Evolutionary conservation across 805 yeast species (phyloP), one percentile per base, ranked within the genome.

Genomic region (Nakazawaea pomicola): DNA sequence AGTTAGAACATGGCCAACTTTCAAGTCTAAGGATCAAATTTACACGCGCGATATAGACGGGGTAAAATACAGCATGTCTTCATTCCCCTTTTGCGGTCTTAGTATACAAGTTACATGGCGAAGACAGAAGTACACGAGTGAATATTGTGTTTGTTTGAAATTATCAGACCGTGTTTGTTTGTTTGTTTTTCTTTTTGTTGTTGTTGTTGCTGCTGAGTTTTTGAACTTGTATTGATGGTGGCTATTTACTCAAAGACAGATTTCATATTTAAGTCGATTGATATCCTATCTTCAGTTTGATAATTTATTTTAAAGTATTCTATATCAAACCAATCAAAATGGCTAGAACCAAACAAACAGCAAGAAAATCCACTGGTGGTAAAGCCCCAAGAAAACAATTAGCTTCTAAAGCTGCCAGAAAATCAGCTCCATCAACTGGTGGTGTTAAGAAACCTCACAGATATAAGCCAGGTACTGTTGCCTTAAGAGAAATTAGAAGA

Each of bases 381-480:
- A 85, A 85, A 69, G 95, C 95, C 39, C 95, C 95, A 80, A 84
- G 95, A 84, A 85, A 84, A 70, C 95, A 84, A 68, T 73, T 84
- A 58, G 95, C 95, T 49, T 84, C 95, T 47, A 84, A 84, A 74
- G 95, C 93, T 57, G 95, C 95, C 51, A 84, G 95, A 83, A 84
- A 84, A 64, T 84, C 93, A 30, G 95, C 95, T 38, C 95, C 95
- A 79, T 75, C 87, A 41, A 76, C 89, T 49, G 93, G 93, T 65
- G 95, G 95, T 82, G 93, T 85, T 58, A 84, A 84, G 80, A 84
- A 84, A 70, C 93, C 93, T 51, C 95, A 85, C 80, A 85, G 95
- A 83, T 87, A 86, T 76, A 84, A 84, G 85, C 95, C 95, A 72
- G 95, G 95, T 80, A 86, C 93, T 61, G 93, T 84, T 60, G 97